A percentile compares a stretch with the other conserved stretches of the same genome.
These are phyloP conservation scores for Lanmaoa rubissima DNA, from an alignment of 768 basidiomycete species.

Conservation along the genomic window DNA sequence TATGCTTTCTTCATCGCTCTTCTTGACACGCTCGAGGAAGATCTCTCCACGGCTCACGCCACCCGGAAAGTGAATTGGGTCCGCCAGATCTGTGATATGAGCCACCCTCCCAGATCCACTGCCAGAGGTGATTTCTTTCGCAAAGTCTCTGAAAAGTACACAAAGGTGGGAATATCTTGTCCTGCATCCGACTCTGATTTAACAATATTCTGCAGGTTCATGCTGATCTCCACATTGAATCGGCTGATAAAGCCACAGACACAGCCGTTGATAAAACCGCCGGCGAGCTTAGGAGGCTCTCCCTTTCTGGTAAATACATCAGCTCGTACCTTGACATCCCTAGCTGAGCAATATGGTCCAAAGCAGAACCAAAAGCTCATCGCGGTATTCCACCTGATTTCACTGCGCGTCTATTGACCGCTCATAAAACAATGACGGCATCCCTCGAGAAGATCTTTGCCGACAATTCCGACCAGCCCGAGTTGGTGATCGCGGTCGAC, in stretches of 20 bases:
- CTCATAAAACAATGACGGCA: background rate
- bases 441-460: background rate
- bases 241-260: no score
- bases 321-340: no score
- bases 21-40: background rate
- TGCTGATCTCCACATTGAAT: background rate
- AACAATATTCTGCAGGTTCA: background rate
- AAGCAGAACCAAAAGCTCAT: background rate
- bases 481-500: constrained; percentile 18
- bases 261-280: background rate
- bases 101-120: background rate
- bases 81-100: background rate
- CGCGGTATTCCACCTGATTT: no score
- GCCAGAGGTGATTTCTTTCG: background rate
- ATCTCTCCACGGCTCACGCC: background rate
- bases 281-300: background rate
- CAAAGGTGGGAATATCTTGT: background rate
- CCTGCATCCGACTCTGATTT: no score
- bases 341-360: background rate
- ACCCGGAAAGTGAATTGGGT: background rate
- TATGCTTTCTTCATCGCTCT: constrained; percentile 16
- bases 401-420: background rate
- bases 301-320: background rate
- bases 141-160: background rate
- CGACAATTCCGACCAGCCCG: background rate